These are phyloP conservation scores for Helichrysum umbraculigerum DNA, from an alignment of 129 eudicot genomes.

Conservation along the genomic window DNA sequence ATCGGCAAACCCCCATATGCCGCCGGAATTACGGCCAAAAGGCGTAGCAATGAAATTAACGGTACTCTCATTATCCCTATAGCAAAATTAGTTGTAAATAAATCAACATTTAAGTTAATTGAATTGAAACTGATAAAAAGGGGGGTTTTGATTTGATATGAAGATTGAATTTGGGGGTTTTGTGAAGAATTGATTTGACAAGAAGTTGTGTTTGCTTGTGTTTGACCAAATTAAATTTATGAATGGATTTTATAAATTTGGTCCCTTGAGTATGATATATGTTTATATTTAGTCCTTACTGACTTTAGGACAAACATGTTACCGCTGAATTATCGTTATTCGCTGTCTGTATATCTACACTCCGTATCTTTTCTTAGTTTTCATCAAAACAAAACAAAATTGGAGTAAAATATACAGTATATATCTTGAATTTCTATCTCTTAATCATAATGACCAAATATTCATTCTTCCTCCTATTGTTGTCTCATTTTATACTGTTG, in stretches of 20 bases:
- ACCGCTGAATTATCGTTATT: background rate
- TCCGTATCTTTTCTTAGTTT: too few relatives aligned
- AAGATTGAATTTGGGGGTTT: slow-evolving; percentile 19
- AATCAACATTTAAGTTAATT: slow-evolving; percentile 17
- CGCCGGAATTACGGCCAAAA: slow-evolving; percentile 41
- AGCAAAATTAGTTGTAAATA: background rate
- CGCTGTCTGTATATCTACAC: background rate
- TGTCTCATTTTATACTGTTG: too few relatives aligned
- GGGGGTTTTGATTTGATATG: slow-evolving; percentile 16
- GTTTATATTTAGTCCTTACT: background rate
- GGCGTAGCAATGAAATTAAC: slow-evolving; percentile 42
- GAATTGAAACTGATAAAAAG: background rate
- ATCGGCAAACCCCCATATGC: slow-evolving; percentile 37
- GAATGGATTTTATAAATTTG: background rate
- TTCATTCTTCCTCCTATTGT: too few relatives aligned
- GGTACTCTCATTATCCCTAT: slow-evolving; percentile 31
- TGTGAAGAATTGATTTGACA: slow-evolving; percentile 18
- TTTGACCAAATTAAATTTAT: slow-evolving; percentile 18
- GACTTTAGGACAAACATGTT: background rate
- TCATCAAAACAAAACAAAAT: too few relatives aligned
- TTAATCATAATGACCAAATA: too few relatives aligned
- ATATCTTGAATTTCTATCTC: too few relatives aligned
- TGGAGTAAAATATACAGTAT: too few relatives aligned
- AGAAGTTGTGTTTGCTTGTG: slow-evolving; percentile 6
- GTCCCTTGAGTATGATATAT: slow-evolving; percentile 4